A percentile compares a stretch with the other conserved stretches of the same genome.
Conservation (phyloP, 257 asterid genomes). For the Solanum chaucha region DNA sequence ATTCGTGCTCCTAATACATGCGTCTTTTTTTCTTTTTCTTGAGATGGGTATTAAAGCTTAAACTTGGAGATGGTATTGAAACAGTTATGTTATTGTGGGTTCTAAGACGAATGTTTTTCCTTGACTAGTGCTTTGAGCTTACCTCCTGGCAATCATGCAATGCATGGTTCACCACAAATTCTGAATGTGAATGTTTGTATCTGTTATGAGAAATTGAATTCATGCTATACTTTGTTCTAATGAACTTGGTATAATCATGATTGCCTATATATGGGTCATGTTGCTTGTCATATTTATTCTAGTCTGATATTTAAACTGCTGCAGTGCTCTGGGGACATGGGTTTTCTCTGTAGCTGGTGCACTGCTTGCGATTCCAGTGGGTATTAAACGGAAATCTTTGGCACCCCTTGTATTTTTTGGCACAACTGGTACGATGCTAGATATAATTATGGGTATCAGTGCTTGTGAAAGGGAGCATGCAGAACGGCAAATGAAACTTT, state of each 20-base stretch:
- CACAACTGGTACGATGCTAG: constrained; percentile 96
- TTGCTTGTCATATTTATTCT: background rate
- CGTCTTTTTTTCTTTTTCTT: background rate
- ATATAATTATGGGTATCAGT: constrained; percentile 79
- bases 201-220: background rate
- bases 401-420: constrained; percentile 93
- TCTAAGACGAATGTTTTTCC: background rate
- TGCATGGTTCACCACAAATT: background rate
- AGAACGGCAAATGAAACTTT: constrained; percentile 68
- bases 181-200: background rate
- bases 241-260: background rate
- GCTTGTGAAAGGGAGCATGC: constrained; percentile 96
- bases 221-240: background rate
- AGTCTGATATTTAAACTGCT: background rate
- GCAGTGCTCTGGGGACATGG: constrained; percentile 95
- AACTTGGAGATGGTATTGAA: background rate
- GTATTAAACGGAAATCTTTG: constrained; percentile 75
- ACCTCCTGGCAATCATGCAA: background rate
- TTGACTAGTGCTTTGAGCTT: background rate
- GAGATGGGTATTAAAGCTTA: background rate
- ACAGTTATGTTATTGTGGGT: background rate
- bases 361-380: constrained; percentile 84
- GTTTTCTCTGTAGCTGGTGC: constrained; percentile 93
- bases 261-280: background rate
- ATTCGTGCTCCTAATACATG: background rate